Percentiles rank a stretch among this genome's conserved stretches.
phyloP scores from a whole-genome alignment of 83 land plant species.

The Picea abies region DNA sequence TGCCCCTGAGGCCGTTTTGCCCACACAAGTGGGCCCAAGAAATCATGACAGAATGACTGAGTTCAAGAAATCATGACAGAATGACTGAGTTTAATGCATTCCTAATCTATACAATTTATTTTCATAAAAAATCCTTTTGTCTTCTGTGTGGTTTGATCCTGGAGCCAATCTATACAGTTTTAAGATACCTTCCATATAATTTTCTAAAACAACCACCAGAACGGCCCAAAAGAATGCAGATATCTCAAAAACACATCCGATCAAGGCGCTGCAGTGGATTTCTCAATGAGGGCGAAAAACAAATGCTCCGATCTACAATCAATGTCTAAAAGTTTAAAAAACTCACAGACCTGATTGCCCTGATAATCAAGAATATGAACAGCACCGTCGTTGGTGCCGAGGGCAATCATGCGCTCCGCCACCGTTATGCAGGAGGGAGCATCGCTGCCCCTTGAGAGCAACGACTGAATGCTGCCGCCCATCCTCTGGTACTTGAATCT shows the following conservation, averaged over 20 bases:
- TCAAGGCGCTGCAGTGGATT: background rate
- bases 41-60: too few relatives aligned
- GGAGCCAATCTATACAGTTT: background rate
- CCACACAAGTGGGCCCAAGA: too few relatives aligned
- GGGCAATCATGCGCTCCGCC: conserved; percentile 95
- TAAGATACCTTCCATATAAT: background rate
- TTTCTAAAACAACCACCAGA: background rate
- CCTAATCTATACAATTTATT: too few relatives aligned
- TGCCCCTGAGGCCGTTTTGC: too few relatives aligned
- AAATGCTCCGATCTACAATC: background rate
- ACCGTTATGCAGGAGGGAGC: conserved; percentile 86
- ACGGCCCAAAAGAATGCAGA: background rate
- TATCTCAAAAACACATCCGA: background rate
- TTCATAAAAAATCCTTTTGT: too few relatives aligned
- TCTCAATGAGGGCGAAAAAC: background rate
- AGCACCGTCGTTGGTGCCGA: conserved; percentile 86
- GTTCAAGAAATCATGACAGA: too few relatives aligned
- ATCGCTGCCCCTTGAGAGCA: conserved; percentile 57
- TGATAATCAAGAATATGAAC: conserved; percentile 90
- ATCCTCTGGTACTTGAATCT: conserved; percentile 91
- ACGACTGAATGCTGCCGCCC: conserved; percentile 81
- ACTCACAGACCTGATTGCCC: conserved; percentile 82
- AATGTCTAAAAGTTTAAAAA: background rate
- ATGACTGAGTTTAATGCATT: too few relatives aligned
- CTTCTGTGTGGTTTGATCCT: background rate